These are phyloP conservation scores for Gossypium schwendimanii DNA, from an alignment of 441 rosid species.

Conservation along the genomic window DNA sequence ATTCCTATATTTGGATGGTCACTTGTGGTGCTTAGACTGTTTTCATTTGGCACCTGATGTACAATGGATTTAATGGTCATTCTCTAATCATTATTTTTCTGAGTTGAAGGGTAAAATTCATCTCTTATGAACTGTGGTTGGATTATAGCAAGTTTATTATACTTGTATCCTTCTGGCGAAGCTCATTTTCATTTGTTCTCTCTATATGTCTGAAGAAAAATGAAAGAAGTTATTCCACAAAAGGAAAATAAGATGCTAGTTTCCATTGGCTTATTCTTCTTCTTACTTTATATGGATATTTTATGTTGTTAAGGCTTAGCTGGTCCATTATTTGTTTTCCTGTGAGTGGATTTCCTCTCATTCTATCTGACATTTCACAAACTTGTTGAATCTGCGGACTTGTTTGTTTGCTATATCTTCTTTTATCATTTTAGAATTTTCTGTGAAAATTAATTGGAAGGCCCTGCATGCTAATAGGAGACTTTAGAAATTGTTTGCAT, in stretches of 20 bases:
- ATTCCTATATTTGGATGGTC: background rate
- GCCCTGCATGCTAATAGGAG: background rate
- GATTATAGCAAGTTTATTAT: background rate
- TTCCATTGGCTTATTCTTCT: background rate
- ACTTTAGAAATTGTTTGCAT: conserved; percentile 17
- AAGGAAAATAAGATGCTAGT: background rate
- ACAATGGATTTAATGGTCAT: background rate
- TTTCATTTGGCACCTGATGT: background rate
- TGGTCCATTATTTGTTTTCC: background rate
- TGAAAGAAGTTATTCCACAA: background rate
- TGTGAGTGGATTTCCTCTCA: background rate
- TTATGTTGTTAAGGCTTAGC: conserved; percentile 6
- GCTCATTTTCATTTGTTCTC: background rate
- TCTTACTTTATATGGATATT: background rate
- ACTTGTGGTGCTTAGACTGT: background rate
- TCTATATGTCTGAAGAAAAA: background rate
- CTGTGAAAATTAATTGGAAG: background rate
- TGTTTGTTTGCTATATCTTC: background rate
- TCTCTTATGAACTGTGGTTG: background rate
- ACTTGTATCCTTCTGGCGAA: background rate
- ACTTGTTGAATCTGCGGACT: background rate
- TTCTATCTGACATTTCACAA: background rate
- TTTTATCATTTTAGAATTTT: background rate
- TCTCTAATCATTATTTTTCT: background rate
- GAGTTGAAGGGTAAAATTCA: background rate